A percentile compares a stretch with the other conserved stretches of the same genome.
Evolutionary conservation across 2,329 filamentous ascomycete genomes (phyloP).

Genomic region (Fusarium temperatum): DNA sequence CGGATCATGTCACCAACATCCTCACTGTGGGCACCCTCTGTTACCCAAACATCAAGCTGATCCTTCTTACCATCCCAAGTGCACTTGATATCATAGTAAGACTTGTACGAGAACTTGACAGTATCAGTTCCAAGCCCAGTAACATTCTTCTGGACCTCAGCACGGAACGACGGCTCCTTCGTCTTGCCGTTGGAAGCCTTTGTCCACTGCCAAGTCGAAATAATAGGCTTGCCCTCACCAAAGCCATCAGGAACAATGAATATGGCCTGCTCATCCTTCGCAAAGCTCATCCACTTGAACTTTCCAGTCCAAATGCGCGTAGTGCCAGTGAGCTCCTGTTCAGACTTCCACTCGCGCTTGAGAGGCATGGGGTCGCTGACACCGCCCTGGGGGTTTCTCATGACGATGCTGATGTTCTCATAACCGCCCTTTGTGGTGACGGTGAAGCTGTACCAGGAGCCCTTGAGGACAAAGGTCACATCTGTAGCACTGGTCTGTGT

Average conservation of each 20-base stretch:
- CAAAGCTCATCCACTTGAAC: conserved; percentile 21
- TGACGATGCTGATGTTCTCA: conserved; percentile 12
- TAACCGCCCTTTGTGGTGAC: conserved; percentile 22
- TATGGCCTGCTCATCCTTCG: conserved; percentile 22
- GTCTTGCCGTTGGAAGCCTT: neutral
- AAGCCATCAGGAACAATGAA: conserved; percentile 35
- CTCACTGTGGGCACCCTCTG: neutral
- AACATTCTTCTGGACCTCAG: neutral
- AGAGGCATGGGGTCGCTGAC: neutral
- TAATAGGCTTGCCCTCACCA: conserved; percentile 27
- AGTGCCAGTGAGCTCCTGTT: neutral
- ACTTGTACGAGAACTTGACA: conserved; percentile 14
- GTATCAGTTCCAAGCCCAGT: neutral
- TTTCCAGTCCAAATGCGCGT: conserved; percentile 35
- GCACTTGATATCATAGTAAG: conserved; percentile 24
- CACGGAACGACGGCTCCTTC: conserved; percentile 9
- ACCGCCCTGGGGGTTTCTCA: conserved; percentile 4
- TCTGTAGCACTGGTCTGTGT: neutral
- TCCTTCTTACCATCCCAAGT: conserved; percentile 23
- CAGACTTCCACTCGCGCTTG: conserved; percentile 18
- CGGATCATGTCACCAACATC: conserved; percentile 12
- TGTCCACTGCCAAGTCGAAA: conserved; percentile 32
- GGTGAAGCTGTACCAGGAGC: conserved; percentile 8
- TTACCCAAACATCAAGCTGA: conserved; percentile 17
- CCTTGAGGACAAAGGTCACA: conserved; percentile 12